Evolutionary conservation across 2,329 filamentous ascomycete species (phyloP), one percentile per base, ranked within the genome.

Genomic region (Stromatinia cepivora): DNA sequence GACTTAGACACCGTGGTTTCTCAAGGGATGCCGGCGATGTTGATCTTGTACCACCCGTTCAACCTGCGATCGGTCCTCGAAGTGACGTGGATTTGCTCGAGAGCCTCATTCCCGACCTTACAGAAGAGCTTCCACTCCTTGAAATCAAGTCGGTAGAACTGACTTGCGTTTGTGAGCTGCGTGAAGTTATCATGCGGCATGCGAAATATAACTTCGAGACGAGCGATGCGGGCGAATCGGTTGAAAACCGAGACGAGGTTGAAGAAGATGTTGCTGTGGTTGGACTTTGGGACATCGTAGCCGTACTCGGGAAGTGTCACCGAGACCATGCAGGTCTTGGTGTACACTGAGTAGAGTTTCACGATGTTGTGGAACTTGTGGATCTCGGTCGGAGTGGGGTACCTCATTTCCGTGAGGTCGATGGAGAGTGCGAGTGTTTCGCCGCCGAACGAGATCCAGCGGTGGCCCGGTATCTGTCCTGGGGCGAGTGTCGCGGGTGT

Each of bases 241-340:
- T 63, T 63, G 31, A 63, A 17, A n/a, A 7, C 8, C n/a, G 61
- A 39, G 4, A 63, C 61, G 46, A 63, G 46, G 5, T 52, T 7
- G n/a, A 20, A 63, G 22, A 63, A 39, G 31, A 39, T 11, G 22
- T 4, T 8, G 22, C 3, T 25, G n/a, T 63, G 61, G 31, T 63
- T 39, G 4, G 46, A 63, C 1, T 22, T 52, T 4, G 17, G 1
- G 31, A 22, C 15, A 6, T 52, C 61, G 15, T 8, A 11, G 46
- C 22, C 9, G n/a, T 63, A 52, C 8, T 39, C 8, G 22, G 61
- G 61, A 52, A 52, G 45, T 20, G 22, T 63, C 1, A 52, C 46
- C 3, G 46, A 39, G 61, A 63, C 15, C 22, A 63, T 22, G 31
- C 61, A 63, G 46, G 31, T 63, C 31, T 63, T 63, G 15, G 61